Percentiles rank a stretch among this genome's conserved stretches.
Evolutionary conservation across 495 filamentous ascomycete species (phyloP).

Genomic region (Usnea hakonensis): DNA sequence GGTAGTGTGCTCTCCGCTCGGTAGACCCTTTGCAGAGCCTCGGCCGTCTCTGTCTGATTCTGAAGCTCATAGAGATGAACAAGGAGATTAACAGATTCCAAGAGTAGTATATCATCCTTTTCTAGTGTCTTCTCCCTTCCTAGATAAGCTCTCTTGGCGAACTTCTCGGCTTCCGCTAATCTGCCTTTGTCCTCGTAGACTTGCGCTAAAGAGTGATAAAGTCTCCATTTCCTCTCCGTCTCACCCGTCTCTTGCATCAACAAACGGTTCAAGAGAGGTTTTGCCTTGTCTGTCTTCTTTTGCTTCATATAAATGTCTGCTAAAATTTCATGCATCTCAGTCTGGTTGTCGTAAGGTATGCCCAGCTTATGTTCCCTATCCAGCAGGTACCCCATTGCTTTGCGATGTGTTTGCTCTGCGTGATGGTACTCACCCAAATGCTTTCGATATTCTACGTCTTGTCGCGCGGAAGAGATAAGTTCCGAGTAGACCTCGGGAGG

Average conservation of each 20-base stretch:
- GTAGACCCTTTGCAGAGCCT: constrained; percentile 17
- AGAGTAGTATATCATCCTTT: constrained; percentile 9
- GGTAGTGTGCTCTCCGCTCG: not conserved
- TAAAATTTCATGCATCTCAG: constrained; percentile 17
- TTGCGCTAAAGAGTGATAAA: constrained; percentile 16
- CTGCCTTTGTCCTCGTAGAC: constrained; percentile 13
- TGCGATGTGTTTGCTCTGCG: constrained; percentile 17
- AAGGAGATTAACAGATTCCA: constrained; percentile 18
- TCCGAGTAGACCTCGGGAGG: constrained; percentile 17
- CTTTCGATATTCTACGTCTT: constrained; percentile 11
- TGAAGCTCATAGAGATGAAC: constrained; percentile 17
- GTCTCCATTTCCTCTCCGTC: constrained; percentile 20
- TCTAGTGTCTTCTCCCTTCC: constrained; percentile 18
- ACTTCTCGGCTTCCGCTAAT: constrained; percentile 17
- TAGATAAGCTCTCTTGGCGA: constrained; percentile 17
- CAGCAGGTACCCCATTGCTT: constrained; percentile 15
- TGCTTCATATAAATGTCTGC: constrained; percentile 17
- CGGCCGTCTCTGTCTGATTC: constrained; percentile 11
- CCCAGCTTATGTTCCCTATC: constrained; percentile 17
- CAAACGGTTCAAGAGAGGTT: constrained; percentile 13
- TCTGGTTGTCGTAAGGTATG: constrained; percentile 18
- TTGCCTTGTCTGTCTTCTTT: constrained; percentile 15
- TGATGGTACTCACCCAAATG: constrained; percentile 8
- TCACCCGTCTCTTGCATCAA: constrained; percentile 17
- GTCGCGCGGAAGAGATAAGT: constrained; percentile 11